Evolutionary conservation across 2,329 filamentous ascomycete species (phyloP).

Genomic region (Fusarium acutatum): DNA sequence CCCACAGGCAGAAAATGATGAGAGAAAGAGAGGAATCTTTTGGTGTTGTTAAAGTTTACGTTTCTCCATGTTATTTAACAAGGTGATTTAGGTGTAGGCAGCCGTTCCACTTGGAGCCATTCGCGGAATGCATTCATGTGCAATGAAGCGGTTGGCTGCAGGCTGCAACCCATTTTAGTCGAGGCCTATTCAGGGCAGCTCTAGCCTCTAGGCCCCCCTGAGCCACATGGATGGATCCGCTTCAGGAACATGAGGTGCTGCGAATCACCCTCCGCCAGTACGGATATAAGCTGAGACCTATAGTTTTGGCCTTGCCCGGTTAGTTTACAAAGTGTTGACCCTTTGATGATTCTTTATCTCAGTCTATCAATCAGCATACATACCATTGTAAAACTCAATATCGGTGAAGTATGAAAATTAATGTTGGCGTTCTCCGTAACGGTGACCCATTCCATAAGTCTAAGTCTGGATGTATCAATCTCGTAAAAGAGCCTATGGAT

Average conservation of each 20-base stretch:
- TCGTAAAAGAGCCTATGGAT: neutral
- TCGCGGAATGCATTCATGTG: neutral
- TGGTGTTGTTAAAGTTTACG: slow-evolving; percentile 12
- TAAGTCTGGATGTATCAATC: neutral
- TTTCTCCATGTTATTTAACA: slow-evolving; percentile 1
- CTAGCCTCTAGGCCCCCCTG: neutral
- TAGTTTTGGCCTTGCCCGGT: neutral
- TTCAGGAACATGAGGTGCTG: slow-evolving; percentile 21
- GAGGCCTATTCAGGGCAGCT: slow-evolving; percentile 13
- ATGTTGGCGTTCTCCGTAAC: neutral
- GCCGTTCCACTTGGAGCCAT: neutral
- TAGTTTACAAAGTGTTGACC: neutral
- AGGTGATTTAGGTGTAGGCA: slow-evolving; percentile 24
- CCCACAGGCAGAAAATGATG: neutral
- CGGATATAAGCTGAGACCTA: slow-evolving; percentile 6
- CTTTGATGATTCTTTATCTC: neutral
- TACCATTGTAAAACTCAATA: neutral
- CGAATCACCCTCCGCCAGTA: slow-evolving; percentile 1
- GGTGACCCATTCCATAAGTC: neutral
- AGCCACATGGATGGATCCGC: slow-evolving; percentile 22
- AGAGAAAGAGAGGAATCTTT: neutral
- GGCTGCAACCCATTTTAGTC: slow-evolving; percentile 27
- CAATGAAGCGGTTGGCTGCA: slow-evolving; percentile 26
- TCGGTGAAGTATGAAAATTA: neutral
- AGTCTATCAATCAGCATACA: neutral